Evolutionary conservation across 208 protist species (phyloP).

Genomic region (Trypanosoma platydactyli): DNA sequence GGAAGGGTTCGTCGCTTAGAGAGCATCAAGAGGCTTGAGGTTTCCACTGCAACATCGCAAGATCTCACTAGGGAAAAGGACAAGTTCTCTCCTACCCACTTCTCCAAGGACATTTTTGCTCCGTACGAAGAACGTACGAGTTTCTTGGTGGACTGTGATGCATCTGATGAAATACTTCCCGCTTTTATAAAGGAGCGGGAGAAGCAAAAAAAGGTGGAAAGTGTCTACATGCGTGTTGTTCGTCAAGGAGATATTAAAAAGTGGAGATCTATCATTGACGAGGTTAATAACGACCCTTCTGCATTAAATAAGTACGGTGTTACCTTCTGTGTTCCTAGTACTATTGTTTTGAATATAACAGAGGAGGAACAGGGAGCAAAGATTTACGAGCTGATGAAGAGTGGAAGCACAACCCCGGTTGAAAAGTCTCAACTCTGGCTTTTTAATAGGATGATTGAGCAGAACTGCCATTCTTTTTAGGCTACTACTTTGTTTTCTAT

Average conservation of each 20-base stretch:
- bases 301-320: slow-evolving; percentile 59
- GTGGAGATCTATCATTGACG: slow-evolving; percentile 44
- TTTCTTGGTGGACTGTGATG: slow-evolving; percentile 77
- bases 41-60: slow-evolving; percentile 24
- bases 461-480: slow-evolving; percentile 10
- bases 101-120: slow-evolving; percentile 70
- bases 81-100: slow-evolving; percentile 81
- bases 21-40: slow-evolving; percentile 63
- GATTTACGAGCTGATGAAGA: slow-evolving; percentile 29
- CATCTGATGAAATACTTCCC: slow-evolving; percentile 59
- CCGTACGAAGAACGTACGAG: slow-evolving; percentile 56
- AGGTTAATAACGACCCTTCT: slow-evolving; percentile 40
- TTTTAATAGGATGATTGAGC: slow-evolving; percentile 29
- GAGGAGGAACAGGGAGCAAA: slow-evolving; percentile 31
- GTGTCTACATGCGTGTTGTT: slow-evolving; percentile 41
- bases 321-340: slow-evolving; percentile 64
- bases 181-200: slow-evolving; percentile 38
- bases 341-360: slow-evolving; percentile 34
- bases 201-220: slow-evolving; percentile 22
- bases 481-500: background rate
- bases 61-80: slow-evolving; percentile 44
- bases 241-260: slow-evolving; percentile 43
- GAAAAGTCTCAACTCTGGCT: slow-evolving; percentile 28
- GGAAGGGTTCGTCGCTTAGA: slow-evolving; percentile 55
- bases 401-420: slow-evolving; percentile 22